Evolutionary conservation across 441 rosid genomes (phyloP).

Genomic region (Adansonia rubrostipa): DNA sequence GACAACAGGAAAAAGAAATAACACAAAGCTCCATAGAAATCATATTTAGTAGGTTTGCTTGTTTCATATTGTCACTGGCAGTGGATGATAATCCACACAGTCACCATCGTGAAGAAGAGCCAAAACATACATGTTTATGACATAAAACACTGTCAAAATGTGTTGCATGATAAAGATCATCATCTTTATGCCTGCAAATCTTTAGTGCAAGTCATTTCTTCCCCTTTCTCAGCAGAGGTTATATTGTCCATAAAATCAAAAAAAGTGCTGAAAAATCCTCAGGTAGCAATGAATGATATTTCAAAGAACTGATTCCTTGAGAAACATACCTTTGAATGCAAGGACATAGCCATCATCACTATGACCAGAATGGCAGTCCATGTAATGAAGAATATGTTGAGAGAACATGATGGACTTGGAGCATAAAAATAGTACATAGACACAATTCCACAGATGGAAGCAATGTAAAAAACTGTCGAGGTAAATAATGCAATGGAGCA

Average conservation of each 20-base stretch:
- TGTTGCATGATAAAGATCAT: background rate
- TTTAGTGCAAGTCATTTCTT: background rate
- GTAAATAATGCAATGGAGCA: slow-evolving; percentile 69
- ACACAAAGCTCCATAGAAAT: background rate
- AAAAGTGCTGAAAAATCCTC: background rate
- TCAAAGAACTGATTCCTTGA: slow-evolving; percentile 13
- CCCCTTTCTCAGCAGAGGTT: slow-evolving; percentile 7
- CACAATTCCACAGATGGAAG: slow-evolving; percentile 62
- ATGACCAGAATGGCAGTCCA: slow-evolving; percentile 72
- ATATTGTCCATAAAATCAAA: background rate
- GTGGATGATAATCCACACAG: background rate
- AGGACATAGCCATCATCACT: slow-evolving; percentile 71
- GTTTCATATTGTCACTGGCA: background rate
- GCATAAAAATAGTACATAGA: slow-evolving; percentile 63
- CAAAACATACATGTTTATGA: background rate
- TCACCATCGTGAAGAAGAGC: background rate
- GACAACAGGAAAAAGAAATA: background rate
- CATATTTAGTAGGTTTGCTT: background rate
- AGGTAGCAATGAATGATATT: background rate
- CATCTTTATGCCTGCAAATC: background rate
- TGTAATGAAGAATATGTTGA: slow-evolving; percentile 83
- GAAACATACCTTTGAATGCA: slow-evolving; percentile 67
- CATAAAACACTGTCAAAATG: background rate
- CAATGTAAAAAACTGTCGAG: slow-evolving; percentile 58
- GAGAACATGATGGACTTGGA: slow-evolving; percentile 48